Base-by-base conservation (phyloP, 2,329 filamentous ascomycete species). In the Talaromyces islandicus region DNA sequence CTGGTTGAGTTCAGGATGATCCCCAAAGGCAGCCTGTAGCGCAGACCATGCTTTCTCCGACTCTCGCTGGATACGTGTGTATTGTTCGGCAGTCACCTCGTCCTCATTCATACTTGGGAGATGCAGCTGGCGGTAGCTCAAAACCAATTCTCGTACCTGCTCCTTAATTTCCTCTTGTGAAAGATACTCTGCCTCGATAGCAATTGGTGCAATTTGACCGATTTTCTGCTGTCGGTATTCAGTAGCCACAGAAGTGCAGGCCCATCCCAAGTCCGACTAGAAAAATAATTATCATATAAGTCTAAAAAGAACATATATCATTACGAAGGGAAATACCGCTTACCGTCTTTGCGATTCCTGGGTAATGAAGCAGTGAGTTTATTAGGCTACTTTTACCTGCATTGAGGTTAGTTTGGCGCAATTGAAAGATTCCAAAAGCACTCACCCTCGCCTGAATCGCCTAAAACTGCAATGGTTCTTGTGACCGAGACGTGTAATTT, bases 301-400 rank as follows among this genome's bases (percentile, higher is more conserved):
- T 27, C 3, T 27, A 27, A 27, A n/a, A 27, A 27, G 25, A 27
- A 27, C 3, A 27, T 27, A 27, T 27, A 27, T 27, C 3, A 27
- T 27, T 41, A 9, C 41, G n/a, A 46, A 9, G 4, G 19, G 25
- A 12, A 21, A 11, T 41, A 10, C n/a, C 10, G 24, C 54, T 55
- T 25, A 55, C 54, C 14, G 32, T 55, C 32, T 55, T 55, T 24
- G 54, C 54, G 41, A 55, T 27, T n/a, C 54, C 54, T 21, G 54
- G 54, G 27, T 41, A 55, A 55, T 55, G 32, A 29, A 55, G 54
- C 54, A 55, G 12, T 17, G 54, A 55, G 27, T 55, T 55, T 55
- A 55, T 55, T 24, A 55, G 38, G 35, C 54, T 55, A 41, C 54
- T 55, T 55, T 55, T 55, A 19, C 54, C 54, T 55, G 25, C 12